Conservation (phyloP, 2,329 filamentous ascomycete genomes). For the Fusarium sulawesiense region DNA sequence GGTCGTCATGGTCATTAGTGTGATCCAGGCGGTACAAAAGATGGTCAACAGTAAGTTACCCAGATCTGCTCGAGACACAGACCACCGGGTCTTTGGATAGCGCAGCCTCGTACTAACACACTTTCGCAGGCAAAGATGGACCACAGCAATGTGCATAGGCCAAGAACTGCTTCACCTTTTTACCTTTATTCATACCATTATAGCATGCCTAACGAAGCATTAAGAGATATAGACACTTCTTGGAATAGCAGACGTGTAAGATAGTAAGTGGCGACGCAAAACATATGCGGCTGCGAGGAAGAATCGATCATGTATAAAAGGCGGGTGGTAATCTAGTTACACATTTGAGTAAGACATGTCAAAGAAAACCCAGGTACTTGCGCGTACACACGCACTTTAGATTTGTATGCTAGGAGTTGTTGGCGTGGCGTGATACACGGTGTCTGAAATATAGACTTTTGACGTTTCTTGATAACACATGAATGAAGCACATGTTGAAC, state of each 20-base stretch:
- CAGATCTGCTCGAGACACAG: neutral
- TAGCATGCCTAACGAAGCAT: conserved; percentile 21
- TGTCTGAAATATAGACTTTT: conserved; percentile 5
- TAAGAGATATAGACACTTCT: conserved; percentile 34
- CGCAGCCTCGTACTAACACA: conserved; percentile 26
- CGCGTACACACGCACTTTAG: neutral
- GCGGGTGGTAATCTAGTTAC: conserved; percentile 12
- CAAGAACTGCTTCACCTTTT: conserved; percentile 7
- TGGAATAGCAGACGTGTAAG: conserved; percentile 19
- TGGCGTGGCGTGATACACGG: conserved; percentile 22
- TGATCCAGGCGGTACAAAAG: conserved; percentile 78
- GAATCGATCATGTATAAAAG: conserved; percentile 26
- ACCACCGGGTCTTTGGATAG: neutral
- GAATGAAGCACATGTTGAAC: neutral
- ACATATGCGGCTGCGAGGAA: conserved; percentile 6
- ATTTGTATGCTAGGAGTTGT: conserved; percentile 10
- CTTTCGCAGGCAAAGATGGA: conserved; percentile 41
- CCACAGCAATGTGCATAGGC: conserved; percentile 42
- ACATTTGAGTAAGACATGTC: conserved; percentile 3
- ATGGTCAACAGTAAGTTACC: conserved; percentile 62
- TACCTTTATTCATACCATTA: conserved; percentile 19
- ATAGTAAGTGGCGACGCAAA: conserved; percentile 12
- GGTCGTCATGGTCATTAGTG: conserved; percentile 82
- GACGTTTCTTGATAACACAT: neutral
- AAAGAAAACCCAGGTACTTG: conserved; percentile 3